Percentiles rank a stretch among this genome's conserved stretches.
phyloP scores from a whole-genome alignment of 2,329 filamentous ascomycete species.

The Calonectria ilicicola region DNA sequence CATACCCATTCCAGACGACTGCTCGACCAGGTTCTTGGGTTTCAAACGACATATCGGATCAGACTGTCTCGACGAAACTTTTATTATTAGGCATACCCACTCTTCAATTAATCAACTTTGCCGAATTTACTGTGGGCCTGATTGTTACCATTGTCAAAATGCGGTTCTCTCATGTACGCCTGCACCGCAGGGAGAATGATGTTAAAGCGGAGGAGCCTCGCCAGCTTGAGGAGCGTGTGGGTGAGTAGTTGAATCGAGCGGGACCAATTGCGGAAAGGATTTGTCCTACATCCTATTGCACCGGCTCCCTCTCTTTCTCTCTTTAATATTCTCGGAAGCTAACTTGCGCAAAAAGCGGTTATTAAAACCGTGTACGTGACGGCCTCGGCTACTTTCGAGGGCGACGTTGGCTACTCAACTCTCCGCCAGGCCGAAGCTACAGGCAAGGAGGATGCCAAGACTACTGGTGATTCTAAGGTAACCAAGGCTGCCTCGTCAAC shows the following conservation, averaged over 20 bases:
- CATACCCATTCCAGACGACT: conserved; percentile 45
- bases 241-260: background rate
- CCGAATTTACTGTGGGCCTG: background rate
- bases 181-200: conserved; percentile 42
- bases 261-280: background rate
- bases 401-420: conserved; percentile 57
- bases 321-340: conserved; percentile 13
- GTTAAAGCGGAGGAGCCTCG: conserved; percentile 16
- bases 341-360: conserved; percentile 40
- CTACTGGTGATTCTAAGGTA: conserved; percentile 5
- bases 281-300: background rate
- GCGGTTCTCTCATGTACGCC: conserved; percentile 43
- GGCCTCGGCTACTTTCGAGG: conserved; percentile 54
- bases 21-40: conserved; percentile 33
- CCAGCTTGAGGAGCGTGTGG: conserved; percentile 1
- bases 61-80: conserved; percentile 10
- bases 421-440: conserved; percentile 37
- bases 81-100: background rate
- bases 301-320: background rate
- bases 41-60: conserved; percentile 29
- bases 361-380: conserved; percentile 57
- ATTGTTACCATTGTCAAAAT: conserved; percentile 37
- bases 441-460: conserved; percentile 18
- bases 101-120: background rate
- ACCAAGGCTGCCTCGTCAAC: conserved; percentile 28